Evolutionary conservation across 805 yeast species (phyloP), one percentile per base, ranked within the genome.

Genomic region (Wickerhamomyces xylosicus): DNA sequence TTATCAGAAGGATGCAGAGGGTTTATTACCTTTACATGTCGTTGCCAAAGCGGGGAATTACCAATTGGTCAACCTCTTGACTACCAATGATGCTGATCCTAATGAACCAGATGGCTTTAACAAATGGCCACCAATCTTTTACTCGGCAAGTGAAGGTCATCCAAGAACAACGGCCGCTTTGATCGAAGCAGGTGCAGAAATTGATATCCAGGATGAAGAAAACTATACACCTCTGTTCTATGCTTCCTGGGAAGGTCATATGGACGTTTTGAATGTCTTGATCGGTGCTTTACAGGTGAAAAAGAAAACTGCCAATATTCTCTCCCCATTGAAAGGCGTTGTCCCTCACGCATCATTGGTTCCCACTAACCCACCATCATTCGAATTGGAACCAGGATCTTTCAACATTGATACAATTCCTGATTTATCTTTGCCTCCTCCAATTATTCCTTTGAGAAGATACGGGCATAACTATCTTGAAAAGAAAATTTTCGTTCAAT

Each of bases 391-490:
- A 4, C 52, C 58, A 14, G 67, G 64, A 31, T 37, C 45, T 9
- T 40, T 51, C 19, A 72, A 68, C 38, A 63, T 74, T 7, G 95
- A 86, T 47, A 70, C 77, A 15, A 90, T 92, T 39, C 97, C 98
- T 0, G 95, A 86, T 50, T 70, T 92, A 36, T 76, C 87, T 18
- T 67, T 92, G 41, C 98, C 98, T 1, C 98, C 98, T 1, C 98
- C 98, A 3, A 85, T 92, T 39, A 77, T 92, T 37, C 98, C 98
- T 1, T 64, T 92, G 39, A 71, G 96, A 51, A 75, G 95, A 50
- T 92, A 92, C 56, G 98, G 98, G 14, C 98, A 92, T 60, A 92
- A 86, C 57, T 92, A 87, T 64, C 63, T 92, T 52, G 97, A 92
- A 54, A 85, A 84, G 56, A 86, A 85, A 57, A 85, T 85, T 4